Evolutionary conservation across 805 yeast genomes (phyloP).

Genomic region (Starmerella ratchasimensis): DNA sequence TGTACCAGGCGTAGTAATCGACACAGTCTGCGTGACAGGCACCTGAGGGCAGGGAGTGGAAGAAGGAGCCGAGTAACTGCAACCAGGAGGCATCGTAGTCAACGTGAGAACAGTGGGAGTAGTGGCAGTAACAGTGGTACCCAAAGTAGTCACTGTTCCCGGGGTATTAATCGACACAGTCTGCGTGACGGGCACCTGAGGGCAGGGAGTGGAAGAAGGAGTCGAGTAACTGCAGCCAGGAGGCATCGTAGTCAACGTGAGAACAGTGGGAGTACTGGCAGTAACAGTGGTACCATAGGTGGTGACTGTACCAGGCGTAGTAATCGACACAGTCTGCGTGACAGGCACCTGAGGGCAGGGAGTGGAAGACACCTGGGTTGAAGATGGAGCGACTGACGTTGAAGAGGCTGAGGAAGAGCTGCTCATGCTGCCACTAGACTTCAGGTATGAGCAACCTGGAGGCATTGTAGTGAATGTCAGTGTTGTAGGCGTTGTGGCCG

Average conservation of each 20-base stretch:
- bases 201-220: no score
- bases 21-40: neutral
- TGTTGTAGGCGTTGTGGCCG: neutral
- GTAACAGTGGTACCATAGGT: neutral
- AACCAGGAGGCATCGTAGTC: neutral
- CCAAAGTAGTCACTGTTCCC: neutral
- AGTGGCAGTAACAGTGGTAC: neutral
- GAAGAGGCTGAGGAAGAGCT: neutral
- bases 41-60: neutral
- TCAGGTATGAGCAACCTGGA: neutral
- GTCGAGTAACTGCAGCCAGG: neutral
- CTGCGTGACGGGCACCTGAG: neutral
- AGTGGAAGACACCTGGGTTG: no score
- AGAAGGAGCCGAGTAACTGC: no score
- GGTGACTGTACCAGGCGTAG: neutral
- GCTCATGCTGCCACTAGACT: neutral
- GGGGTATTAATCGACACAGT: neutral
- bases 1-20: neutral
- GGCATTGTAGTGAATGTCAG: neutral
- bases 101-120: conserved; percentile 1
- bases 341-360: neutral
- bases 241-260: neutral
- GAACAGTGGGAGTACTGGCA: neutral
- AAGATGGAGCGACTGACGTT: neutral
- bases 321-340: neutral